Evolutionary conservation across 768 basidiomycete species (phyloP).

Genomic region (Rubroboletus pulcherrimus): DNA sequence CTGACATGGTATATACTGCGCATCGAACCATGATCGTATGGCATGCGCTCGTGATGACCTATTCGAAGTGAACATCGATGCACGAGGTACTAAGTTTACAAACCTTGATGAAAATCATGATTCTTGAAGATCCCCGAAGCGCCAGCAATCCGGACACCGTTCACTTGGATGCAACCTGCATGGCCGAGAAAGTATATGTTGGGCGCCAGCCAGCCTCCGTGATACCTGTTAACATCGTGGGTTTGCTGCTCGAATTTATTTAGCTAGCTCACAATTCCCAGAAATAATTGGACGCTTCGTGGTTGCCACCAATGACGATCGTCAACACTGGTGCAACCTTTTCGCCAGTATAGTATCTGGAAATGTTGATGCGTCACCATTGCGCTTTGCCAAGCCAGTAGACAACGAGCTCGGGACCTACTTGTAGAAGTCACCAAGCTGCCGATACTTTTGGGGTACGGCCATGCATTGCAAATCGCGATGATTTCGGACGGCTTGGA

Average conservation of each 20-base stretch:
- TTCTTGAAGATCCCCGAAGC: slow-evolving; percentile 89
- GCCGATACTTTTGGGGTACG: slow-evolving; percentile 84
- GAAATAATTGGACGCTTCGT: slow-evolving; percentile 95
- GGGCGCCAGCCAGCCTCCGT: slow-evolving; percentile 95
- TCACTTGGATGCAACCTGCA: slow-evolving; percentile 83
- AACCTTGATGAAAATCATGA: slow-evolving; percentile 70
- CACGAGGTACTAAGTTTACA: slow-evolving; percentile 5
- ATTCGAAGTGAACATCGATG: slow-evolving; percentile 3
- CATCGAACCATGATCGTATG: slow-evolving; percentile 69
- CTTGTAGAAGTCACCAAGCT: slow-evolving; percentile 82
- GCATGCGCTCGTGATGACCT: slow-evolving; percentile 81
- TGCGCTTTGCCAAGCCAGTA: background rate
- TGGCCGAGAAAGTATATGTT: slow-evolving; percentile 96
- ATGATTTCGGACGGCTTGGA: slow-evolving; percentile 85
- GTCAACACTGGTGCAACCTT: slow-evolving; percentile 83
- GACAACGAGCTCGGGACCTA: slow-evolving; percentile 26
- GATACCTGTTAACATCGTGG: slow-evolving; percentile 54
- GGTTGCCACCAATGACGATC: slow-evolving; percentile 94
- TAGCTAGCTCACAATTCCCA: slow-evolving; percentile 77
- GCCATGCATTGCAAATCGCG: slow-evolving; percentile 88
- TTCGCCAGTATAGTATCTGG: slow-evolving; percentile 84
- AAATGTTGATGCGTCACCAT: slow-evolving; percentile 1
- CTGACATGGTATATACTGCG: slow-evolving; percentile 90
- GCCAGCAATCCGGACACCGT: slow-evolving; percentile 86
- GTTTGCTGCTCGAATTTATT: background rate